Evolutionary conservation across 345 rosid genomes (phyloP).

Genomic region (Syzygium aqueum): DNA sequence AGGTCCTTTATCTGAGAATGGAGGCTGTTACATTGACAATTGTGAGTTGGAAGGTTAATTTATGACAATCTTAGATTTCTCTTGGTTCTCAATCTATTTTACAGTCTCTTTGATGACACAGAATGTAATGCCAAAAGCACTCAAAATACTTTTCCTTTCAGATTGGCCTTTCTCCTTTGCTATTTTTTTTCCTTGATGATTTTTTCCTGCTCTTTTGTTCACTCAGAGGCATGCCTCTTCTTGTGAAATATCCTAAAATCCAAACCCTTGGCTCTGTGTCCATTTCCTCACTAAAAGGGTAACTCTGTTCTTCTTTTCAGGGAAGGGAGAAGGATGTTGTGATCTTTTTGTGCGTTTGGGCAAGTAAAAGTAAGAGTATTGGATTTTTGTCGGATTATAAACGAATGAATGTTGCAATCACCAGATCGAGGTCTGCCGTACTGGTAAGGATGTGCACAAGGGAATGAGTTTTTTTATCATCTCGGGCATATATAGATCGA

Average conservation of each 20-base stretch:
- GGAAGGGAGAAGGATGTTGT: slow-evolving; percentile 96
- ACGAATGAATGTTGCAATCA: slow-evolving; percentile 95
- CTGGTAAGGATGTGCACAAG: slow-evolving; percentile 39
- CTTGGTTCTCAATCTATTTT: neutral
- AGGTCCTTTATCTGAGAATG: neutral
- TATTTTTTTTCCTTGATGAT: neutral
- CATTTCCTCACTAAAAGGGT: neutral
- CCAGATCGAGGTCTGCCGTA: slow-evolving; percentile 86
- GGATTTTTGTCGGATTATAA: slow-evolving; percentile 82
- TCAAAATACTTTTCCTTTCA: neutral
- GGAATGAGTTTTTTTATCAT: neutral
- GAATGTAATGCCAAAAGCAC: neutral
- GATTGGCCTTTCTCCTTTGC: too few relatives aligned
- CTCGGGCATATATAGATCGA: too few relatives aligned
- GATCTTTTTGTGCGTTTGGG: slow-evolving; percentile 90
- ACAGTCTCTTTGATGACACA: neutral
- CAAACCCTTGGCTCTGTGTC: neutral
- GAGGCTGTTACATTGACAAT: neutral
- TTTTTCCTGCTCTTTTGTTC: neutral
- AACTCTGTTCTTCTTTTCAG: slow-evolving; percentile 15
- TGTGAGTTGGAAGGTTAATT: neutral
- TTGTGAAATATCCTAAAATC: neutral
- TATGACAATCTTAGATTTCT: neutral
- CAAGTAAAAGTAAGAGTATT: slow-evolving; percentile 52
- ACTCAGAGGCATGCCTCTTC: neutral